Conservation (phyloP, 768 basidiomycete genomes). For the Polyporus arcularius region DNA sequence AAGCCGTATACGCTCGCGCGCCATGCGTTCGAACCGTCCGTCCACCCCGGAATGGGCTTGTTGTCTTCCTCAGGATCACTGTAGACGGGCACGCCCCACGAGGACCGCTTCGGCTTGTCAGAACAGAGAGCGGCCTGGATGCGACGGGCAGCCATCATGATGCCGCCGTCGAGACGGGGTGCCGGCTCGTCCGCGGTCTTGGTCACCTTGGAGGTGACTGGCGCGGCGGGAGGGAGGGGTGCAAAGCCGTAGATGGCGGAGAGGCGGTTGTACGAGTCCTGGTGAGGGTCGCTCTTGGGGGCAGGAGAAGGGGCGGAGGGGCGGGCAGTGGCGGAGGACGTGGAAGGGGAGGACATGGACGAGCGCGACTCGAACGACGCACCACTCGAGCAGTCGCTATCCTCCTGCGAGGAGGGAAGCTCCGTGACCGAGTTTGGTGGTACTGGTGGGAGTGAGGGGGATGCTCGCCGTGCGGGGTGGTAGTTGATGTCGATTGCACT, state of each 20-base stretch:
- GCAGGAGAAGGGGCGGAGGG: constrained; percentile 31
- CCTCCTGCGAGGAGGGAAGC: constrained; percentile 32
- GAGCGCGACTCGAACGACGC: constrained; percentile 27
- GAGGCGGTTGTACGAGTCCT: constrained; percentile 40
- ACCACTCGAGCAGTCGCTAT: constrained; percentile 42
- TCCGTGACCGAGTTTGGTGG: constrained; percentile 40
- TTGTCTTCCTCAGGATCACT: constrained; percentile 28
- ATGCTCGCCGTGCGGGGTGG: constrained; percentile 39
- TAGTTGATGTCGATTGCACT: constrained; percentile 47
- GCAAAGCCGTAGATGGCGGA: constrained; percentile 47
- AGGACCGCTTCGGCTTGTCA: constrained; percentile 34
- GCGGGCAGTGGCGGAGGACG: constrained; percentile 27
- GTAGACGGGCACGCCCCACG: constrained; percentile 32
- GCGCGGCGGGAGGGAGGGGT: constrained; percentile 55
- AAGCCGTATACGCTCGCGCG: constrained; percentile 63
- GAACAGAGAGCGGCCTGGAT: constrained; percentile 50
- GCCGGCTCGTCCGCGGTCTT: constrained; percentile 24
- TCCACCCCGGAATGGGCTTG: constrained; percentile 64
- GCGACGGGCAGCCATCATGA: constrained; percentile 70
- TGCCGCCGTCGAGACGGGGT: constrained; percentile 49
- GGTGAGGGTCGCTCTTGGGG: constrained; percentile 12
- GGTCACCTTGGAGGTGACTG: constrained; percentile 33
- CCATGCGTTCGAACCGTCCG: constrained; percentile 67
- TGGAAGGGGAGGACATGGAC: constrained; percentile 37
- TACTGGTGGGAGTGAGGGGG: constrained; percentile 41